Conservation (phyloP, 2,329 filamentous ascomycete genomes). For the Zarea fungicola region DNA sequence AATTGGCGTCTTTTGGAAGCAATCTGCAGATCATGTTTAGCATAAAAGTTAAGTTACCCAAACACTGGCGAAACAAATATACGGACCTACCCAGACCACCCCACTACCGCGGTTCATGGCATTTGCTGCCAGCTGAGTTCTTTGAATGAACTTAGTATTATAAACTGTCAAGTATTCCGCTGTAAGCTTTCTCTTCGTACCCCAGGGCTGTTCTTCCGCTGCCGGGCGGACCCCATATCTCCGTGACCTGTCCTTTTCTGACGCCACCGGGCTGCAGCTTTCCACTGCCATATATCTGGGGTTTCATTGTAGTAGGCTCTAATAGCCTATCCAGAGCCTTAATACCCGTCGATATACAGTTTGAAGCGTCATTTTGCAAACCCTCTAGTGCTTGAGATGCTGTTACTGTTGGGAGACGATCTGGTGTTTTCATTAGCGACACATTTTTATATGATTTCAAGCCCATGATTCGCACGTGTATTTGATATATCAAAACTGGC, state of each 20-base stretch:
- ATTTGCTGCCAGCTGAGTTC: constrained; percentile 64
- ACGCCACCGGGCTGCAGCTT: constrained; percentile 49
- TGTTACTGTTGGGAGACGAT: constrained; percentile 71
- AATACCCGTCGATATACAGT: constrained; percentile 53
- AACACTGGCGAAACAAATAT: not conserved
- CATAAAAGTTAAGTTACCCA: not conserved
- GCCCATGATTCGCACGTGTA: constrained; percentile 40
- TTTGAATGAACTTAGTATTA: constrained; percentile 28
- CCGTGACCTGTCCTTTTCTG: constrained; percentile 70
- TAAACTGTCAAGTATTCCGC: not conserved
- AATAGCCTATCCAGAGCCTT: constrained; percentile 46
- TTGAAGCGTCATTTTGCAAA: constrained; percentile 45
- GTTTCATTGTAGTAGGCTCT: constrained; percentile 3
- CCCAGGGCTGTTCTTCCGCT: constrained; percentile 79
- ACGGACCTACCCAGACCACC: constrained; percentile 80
- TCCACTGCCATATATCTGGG: constrained; percentile 10
- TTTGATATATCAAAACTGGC: constrained; percentile 54
- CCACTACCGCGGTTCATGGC: constrained; percentile 54
- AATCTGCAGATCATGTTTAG: constrained; percentile 32
- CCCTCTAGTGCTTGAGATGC: constrained; percentile 66
- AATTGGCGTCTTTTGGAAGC: constrained; percentile 37
- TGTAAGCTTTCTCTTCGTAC: constrained; percentile 43
- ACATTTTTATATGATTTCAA: not conserved
- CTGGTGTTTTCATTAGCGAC: constrained; percentile 34
- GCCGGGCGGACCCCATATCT: constrained; percentile 84